Evolutionary conservation across 2,329 filamentous ascomycete genomes (phyloP).

Genomic region (Aspergillus jensenii): DNA sequence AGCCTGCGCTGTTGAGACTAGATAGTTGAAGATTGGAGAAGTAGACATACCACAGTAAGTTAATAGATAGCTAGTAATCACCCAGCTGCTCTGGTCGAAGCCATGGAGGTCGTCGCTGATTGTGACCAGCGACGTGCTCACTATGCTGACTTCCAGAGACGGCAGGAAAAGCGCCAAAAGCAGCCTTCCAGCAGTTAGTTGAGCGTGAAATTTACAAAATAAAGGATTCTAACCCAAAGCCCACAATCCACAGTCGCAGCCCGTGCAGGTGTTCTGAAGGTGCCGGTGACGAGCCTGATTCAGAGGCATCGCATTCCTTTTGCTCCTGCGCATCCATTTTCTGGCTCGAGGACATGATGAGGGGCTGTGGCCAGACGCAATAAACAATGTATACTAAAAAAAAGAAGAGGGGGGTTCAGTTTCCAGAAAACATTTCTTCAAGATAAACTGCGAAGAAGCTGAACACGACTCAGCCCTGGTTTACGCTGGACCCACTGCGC

Average conservation of each 20-base stretch:
- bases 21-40: not conserved
- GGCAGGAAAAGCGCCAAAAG: not conserved
- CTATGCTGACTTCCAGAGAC: not conserved
- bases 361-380: no score
- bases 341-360: not conserved
- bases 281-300: not conserved
- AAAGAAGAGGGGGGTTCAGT: no score
- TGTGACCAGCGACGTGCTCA: not conserved
- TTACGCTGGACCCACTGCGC: not conserved
- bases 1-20: constrained; percentile 39
- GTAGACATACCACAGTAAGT: constrained; percentile 45
- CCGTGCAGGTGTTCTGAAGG: not conserved
- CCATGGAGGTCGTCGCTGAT: constrained; percentile 9
- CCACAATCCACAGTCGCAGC: not conserved
- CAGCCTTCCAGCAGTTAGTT: not conserved
- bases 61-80: constrained; percentile 51
- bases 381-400: no score
- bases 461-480: not conserved
- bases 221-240: not conserved
- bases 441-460: not conserved
- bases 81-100: constrained; percentile 44
- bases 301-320: not conserved
- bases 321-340: not conserved
- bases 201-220: not conserved
- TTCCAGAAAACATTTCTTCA: not conserved